Conservation (phyloP, 148 eudicot genomes). For the Euryodendron excelsum region DNA sequence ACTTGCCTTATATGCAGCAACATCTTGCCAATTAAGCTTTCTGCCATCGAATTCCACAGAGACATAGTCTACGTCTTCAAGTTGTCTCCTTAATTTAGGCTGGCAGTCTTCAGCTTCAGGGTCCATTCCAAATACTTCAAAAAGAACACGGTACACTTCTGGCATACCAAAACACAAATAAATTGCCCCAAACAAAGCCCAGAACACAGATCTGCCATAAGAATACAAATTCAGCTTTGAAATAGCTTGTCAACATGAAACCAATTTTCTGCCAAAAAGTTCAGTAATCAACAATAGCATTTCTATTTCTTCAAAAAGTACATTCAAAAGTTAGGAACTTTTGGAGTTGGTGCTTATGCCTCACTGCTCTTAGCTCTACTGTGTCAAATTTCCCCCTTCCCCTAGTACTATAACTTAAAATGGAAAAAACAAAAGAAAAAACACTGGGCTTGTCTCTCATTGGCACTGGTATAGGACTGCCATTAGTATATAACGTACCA, state of each 20-base stretch:
- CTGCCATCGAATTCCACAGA: conserved; percentile 89
- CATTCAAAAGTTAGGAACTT: too few relatives aligned
- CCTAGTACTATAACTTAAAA: background rate
- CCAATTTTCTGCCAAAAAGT: background rate
- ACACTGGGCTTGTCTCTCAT: too few relatives aligned
- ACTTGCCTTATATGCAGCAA: conserved; percentile 83
- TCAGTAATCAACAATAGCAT: background rate
- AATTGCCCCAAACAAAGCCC: conserved; percentile 97
- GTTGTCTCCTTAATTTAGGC: conserved; percentile 91
- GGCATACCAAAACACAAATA: conserved; percentile 97
- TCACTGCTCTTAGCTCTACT: background rate
- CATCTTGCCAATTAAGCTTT: conserved; percentile 90
- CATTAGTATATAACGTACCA: too few relatives aligned
- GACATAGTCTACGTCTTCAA: conserved; percentile 93
- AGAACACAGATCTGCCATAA: conserved; percentile 77
- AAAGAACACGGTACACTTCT: conserved; percentile 95
- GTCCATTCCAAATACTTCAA: conserved; percentile 98
- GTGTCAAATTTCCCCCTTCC: background rate
- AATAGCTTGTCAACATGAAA: background rate
- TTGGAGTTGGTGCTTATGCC: background rate
- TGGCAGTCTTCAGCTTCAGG: conserved; percentile 97
- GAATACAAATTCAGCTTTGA: background rate
- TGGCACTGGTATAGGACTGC: too few relatives aligned
- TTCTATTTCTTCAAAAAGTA: too few relatives aligned
- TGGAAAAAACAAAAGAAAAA: too few relatives aligned